phyloP scores from a whole-genome alignment of 139 green algal species.

The Dunaliella primolecta region DNA sequence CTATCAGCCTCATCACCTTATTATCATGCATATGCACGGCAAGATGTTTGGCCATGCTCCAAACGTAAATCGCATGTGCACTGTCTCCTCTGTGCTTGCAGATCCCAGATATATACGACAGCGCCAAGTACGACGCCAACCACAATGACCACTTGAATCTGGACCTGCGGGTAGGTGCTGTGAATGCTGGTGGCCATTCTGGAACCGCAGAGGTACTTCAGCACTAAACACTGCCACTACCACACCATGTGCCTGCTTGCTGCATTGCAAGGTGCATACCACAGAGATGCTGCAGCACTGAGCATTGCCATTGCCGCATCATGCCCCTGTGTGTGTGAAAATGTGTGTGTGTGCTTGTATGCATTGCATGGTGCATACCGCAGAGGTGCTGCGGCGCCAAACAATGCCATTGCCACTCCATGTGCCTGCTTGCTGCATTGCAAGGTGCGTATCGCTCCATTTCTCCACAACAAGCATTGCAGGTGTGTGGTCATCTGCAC shows the following conservation, averaged over 20 bases:
- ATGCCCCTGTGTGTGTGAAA: too few relatives aligned
- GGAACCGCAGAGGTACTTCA: background rate
- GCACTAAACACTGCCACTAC: background rate
- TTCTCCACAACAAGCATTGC: too few relatives aligned
- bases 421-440: too few relatives aligned
- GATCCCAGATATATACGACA: constrained; percentile 94
- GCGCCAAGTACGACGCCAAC: constrained; percentile 91
- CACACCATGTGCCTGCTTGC: background rate
- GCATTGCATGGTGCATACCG: too few relatives aligned
- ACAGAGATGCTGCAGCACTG: background rate
- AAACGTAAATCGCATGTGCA: too few relatives aligned
- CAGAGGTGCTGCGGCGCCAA: too few relatives aligned
- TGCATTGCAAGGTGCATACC: background rate
- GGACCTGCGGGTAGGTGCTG: constrained; percentile 39
- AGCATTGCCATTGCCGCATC: too few relatives aligned
- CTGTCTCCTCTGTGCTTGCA: constrained; percentile 33
- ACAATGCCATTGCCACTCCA: too few relatives aligned
- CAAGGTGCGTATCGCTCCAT: too few relatives aligned
- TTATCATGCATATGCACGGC: background rate
- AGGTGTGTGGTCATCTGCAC: too few relatives aligned
- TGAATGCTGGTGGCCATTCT: background rate
- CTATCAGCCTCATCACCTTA: background rate
- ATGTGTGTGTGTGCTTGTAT: too few relatives aligned
- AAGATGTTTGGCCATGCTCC: background rate
- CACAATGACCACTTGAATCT: constrained; percentile 89